phyloP scores from a whole-genome alignment of 805 yeast genomes.

The Saccharomycopsis sp. region DNA sequence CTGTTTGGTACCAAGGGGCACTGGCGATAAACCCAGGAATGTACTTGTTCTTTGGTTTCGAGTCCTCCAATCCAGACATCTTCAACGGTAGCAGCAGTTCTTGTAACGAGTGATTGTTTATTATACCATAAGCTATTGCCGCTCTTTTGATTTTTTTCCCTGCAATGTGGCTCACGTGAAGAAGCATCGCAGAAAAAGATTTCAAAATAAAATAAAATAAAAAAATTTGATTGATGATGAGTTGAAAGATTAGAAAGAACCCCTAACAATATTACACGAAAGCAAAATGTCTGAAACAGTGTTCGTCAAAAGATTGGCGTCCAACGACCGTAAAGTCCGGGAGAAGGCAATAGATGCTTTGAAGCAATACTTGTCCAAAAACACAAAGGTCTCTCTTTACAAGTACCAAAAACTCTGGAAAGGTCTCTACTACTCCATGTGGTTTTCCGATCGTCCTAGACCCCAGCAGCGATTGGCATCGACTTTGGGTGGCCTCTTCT shows the following conservation, averaged over 20 bases:
- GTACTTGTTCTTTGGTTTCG: slow-evolving; percentile 25
- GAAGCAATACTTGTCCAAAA: slow-evolving; percentile 43
- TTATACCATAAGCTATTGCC: not conserved
- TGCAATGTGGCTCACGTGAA: too few relatives aligned
- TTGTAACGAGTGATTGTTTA: not conserved
- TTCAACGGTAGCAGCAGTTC: too few relatives aligned
- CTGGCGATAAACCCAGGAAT: slow-evolving; percentile 30
- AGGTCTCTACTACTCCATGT: slow-evolving; percentile 91
- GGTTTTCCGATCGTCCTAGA: slow-evolving; percentile 91
- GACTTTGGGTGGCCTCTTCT: slow-evolving; percentile 52
- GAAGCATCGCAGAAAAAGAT: too few relatives aligned
- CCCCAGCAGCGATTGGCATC: slow-evolving; percentile 83
- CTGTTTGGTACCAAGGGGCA: slow-evolving; percentile 30
- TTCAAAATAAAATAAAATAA: too few relatives aligned
- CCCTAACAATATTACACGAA: too few relatives aligned
- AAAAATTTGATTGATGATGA: too few relatives aligned
- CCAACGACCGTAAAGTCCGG: slow-evolving; percentile 67
- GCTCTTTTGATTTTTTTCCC: too few relatives aligned
- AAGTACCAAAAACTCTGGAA: slow-evolving; percentile 87
- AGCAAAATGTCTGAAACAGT: slow-evolving; percentile 22
- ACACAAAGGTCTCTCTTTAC: slow-evolving; percentile 29
- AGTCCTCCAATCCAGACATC: not conserved
- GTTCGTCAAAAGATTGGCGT: slow-evolving; percentile 75
- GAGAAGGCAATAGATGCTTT: slow-evolving; percentile 63
- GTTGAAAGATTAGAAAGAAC: too few relatives aligned